These are phyloP conservation scores for Leucocoprinus sp. DNA, from an alignment of 768 basidiomycete species.

Conservation along the genomic window DNA sequence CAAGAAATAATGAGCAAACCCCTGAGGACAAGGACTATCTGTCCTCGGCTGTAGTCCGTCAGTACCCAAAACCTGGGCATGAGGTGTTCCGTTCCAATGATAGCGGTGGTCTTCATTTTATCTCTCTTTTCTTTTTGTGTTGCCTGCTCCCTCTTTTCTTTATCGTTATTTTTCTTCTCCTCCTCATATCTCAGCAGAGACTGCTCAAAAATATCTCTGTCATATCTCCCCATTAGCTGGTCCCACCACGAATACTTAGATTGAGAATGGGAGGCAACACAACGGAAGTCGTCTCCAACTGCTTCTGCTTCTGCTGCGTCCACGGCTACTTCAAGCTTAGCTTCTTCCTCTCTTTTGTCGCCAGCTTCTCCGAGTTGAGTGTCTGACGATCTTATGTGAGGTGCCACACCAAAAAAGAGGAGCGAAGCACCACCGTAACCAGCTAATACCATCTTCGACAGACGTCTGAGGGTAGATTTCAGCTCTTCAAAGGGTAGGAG, in stretches of 20 bases:
- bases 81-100: slow-evolving; percentile 56
- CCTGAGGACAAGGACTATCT: slow-evolving; percentile 71
- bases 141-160: slow-evolving; percentile 24
- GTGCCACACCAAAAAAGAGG: slow-evolving; percentile 68
- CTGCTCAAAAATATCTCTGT: slow-evolving; percentile 73
- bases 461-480: slow-evolving; percentile 62
- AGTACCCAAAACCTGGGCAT: slow-evolving; percentile 86
- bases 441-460: slow-evolving; percentile 77
- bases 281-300: slow-evolving; percentile 36
- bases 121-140: slow-evolving; percentile 26
- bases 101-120: slow-evolving; percentile 46
- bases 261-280: slow-evolving; percentile 34
- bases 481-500: slow-evolving; percentile 39
- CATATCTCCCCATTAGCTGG: slow-evolving; percentile 69
- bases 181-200: slow-evolving; percentile 33
- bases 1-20: slow-evolving; percentile 26
- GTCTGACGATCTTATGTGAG: slow-evolving; percentile 12
- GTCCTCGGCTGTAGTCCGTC: slow-evolving; percentile 65
- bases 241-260: slow-evolving; percentile 75
- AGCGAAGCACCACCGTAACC: slow-evolving; percentile 80
- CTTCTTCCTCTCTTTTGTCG: slow-evolving; percentile 49
- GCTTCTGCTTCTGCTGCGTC: slow-evolving; percentile 67
- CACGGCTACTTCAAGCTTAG: slow-evolving; percentile 54
- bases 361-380: slow-evolving; percentile 7
- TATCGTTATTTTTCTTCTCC: slow-evolving; percentile 9